Conservation (phyloP, 306 rosid genomes). For the Sicyos baderoa region DNA sequence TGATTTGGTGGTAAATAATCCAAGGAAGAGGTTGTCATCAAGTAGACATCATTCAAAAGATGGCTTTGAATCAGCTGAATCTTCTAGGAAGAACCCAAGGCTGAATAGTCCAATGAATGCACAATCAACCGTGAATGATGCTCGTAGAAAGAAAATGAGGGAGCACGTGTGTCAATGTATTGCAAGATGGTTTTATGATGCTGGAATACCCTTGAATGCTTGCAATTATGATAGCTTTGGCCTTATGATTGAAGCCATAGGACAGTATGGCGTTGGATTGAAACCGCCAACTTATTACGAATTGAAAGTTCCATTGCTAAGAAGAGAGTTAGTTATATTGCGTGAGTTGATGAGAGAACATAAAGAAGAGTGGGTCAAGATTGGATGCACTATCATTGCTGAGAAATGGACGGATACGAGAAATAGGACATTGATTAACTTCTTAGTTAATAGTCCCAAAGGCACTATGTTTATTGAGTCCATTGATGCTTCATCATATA, state of each 20-base stretch:
- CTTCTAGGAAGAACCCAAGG: not conserved
- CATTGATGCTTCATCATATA: not conserved
- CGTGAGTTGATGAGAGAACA: no score
- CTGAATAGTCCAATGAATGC: not conserved
- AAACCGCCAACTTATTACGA: not conserved
- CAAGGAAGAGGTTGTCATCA: not conserved
- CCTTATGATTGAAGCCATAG: not conserved
- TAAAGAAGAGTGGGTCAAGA: no score
- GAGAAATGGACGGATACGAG: not conserved
- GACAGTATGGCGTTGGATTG: not conserved
- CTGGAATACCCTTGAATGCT: not conserved
- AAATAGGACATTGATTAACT: slow-evolving; percentile 8
- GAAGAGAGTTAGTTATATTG: no score
- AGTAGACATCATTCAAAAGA: not conserved
- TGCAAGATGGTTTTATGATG: slow-evolving; percentile 5
- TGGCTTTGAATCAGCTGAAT: not conserved
- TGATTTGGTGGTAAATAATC: not conserved
- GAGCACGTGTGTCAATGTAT: not conserved
- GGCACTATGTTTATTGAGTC: not conserved
- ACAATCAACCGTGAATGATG: not conserved
- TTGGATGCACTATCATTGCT: not conserved
- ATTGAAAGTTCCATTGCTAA: not conserved
- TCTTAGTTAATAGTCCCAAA: not conserved
- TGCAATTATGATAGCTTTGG: slow-evolving; percentile 13
- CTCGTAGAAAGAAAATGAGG: no score